Conservation (phyloP, 2,329 filamentous ascomycete species). For the Sclerotinia borealis region DNA sequence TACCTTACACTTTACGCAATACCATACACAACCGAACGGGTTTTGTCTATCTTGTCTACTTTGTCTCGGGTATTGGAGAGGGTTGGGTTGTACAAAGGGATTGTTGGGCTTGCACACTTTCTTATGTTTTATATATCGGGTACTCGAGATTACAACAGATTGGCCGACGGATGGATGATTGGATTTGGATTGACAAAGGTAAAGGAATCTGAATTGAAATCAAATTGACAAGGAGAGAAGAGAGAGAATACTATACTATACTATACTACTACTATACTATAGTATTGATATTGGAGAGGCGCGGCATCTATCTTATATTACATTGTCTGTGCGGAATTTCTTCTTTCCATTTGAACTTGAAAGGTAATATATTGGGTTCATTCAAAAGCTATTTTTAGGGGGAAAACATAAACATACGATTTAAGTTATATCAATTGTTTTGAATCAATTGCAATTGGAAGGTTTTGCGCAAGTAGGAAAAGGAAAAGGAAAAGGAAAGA, state of each 20-base stretch:
- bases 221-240: no score
- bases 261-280: background rate
- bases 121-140: background rate
- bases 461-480: background rate
- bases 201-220: no score
- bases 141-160: background rate
- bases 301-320: conserved; percentile 1
- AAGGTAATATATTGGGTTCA: background rate
- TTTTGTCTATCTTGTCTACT: background rate
- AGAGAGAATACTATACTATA: no score
- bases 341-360: background rate
- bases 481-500: background rate
- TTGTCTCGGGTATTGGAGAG: background rate
- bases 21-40: background rate
- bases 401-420: background rate
- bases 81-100: background rate
- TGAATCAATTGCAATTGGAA: background rate
- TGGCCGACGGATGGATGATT: background rate
- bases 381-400: background rate
- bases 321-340: conserved; percentile 1
- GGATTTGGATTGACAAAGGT: background rate
- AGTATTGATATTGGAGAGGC: background rate
- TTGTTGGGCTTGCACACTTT: background rate
- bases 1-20: no score
- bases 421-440: background rate